phyloP scores from a whole-genome alignment of 1,139 yeast species.

The Kodamaea arcana region DNA sequence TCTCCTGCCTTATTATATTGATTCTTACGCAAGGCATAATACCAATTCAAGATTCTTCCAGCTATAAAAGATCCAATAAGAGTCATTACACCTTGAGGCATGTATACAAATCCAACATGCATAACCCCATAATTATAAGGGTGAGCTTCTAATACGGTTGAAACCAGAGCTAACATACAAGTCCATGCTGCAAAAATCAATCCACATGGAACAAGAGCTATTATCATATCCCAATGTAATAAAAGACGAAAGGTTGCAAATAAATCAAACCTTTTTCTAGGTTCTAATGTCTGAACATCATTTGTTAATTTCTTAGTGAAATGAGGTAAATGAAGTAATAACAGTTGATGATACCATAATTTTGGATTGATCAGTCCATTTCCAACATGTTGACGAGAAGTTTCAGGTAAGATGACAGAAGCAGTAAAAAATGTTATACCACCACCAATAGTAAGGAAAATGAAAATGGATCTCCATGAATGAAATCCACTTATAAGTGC shows the following conservation, averaged over 20 bases:
- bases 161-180: slow-evolving; percentile 30
- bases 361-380: slow-evolving; percentile 34
- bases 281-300: slow-evolving; percentile 24
- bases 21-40: slow-evolving; percentile 16
- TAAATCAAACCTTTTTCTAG: slow-evolving; percentile 18
- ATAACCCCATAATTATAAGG: slow-evolving; percentile 31
- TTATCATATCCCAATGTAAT: slow-evolving; percentile 19
- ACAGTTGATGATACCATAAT: slow-evolving; percentile 17
- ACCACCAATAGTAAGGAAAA: slow-evolving; percentile 35
- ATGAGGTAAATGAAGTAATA: slow-evolving; percentile 22
- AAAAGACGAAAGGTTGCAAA: slow-evolving; percentile 30
- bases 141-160: slow-evolving; percentile 25
- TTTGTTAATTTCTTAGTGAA: slow-evolving; percentile 23
- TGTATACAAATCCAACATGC: slow-evolving; percentile 35
- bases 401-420: slow-evolving; percentile 30
- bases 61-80: slow-evolving; percentile 27
- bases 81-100: slow-evolving; percentile 37
- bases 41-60: slow-evolving; percentile 27
- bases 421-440: slow-evolving; percentile 27
- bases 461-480: slow-evolving; percentile 37
- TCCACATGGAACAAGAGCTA: slow-evolving; percentile 29
- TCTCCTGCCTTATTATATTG: slow-evolving; percentile 13
- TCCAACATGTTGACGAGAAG: slow-evolving; percentile 34
- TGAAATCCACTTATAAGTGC: slow-evolving; percentile 26
- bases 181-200: slow-evolving; percentile 38